Percentiles rank a stretch among this genome's conserved stretches.
Conservation (phyloP, 768 basidiomycete genomes). For the Piloderma croceum region DNA sequence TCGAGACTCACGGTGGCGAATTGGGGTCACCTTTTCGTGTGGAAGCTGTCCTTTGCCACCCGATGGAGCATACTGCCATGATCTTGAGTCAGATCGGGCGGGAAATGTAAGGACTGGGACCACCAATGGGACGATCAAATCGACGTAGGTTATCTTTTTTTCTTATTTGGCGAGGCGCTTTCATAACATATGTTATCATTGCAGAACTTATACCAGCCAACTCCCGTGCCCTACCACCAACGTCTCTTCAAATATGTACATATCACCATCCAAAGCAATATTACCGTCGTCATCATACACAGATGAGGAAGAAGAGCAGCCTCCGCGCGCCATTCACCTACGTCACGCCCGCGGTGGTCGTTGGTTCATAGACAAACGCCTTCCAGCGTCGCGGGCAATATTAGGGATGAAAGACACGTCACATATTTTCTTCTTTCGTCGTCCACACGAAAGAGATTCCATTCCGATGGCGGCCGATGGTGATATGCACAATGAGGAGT, state of each 20-base stretch:
- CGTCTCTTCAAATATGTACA: conserved; percentile 65
- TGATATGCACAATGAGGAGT: conserved; percentile 26
- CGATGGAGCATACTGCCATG: conserved; percentile 56
- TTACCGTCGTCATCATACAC: conserved; percentile 25
- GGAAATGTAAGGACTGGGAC: conserved; percentile 66
- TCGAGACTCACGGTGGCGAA: conserved; percentile 43
- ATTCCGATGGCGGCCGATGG: no score
- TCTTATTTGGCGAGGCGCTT: neutral
- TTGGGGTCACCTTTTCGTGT: conserved; percentile 36
- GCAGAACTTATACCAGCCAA: conserved; percentile 69
- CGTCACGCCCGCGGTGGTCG: conserved; percentile 84
- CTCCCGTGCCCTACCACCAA: conserved; percentile 50
- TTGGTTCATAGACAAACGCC: conserved; percentile 66
- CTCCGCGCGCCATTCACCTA: conserved; percentile 53
- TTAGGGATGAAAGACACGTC: no score
- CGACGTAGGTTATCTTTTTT: conserved; percentile 56
- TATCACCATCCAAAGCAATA: conserved; percentile 35
- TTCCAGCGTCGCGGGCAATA: no score
- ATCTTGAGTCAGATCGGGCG: conserved; percentile 61
- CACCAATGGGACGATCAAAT: conserved; percentile 82
- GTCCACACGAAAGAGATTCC: neutral
- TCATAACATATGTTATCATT: conserved; percentile 9
- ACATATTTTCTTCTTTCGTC: no score
- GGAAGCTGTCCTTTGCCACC: conserved; percentile 51
- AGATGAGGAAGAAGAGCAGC: conserved; percentile 21